Base-by-base conservation (phyloP, 176 grass and related monocot species). In the barley (Hordeum vulgare) region DNA sequence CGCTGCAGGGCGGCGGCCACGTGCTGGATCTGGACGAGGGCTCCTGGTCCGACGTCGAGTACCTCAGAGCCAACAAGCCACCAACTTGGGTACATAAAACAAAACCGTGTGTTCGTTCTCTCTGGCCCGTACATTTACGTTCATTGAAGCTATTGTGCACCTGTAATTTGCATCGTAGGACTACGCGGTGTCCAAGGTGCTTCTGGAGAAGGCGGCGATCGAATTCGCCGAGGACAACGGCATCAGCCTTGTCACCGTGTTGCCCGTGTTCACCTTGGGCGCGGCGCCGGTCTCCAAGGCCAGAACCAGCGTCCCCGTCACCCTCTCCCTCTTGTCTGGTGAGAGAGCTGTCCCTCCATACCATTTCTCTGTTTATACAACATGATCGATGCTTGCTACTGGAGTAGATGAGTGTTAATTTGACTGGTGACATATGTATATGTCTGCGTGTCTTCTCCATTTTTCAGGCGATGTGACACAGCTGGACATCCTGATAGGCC, bases 121-220 rank as follows among this genome's bases (percentile, higher is more conserved):
- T 57, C 8, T 21, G 3, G 47, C 5, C 3, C 6, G 0, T 7
- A 57, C 18, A 9, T 57, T 23, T 17, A 49, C 5, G 17, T 49
- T 17, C 45, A 49, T 49, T 13, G 44, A 6, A 15, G 44, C 12
- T 47, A 15, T 51, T 51, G 15, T 1, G 3, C 35, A 4, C 1
- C 2, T 45, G 24, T 10, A 18, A 51, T 51, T 51, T 51, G 47
- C 15, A 7, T 45, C 9, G 29, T 33, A 89, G 87, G 84, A 6
- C 10, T 89, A 90, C 31, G 64, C 57, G 3, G 77, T 82, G n/a
- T 90, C 88, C 0, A 90, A 90, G 57, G 84, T 65, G 24, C 29
- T 90, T 7, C 18, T 84, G 3, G 83, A 90, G 73, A 80, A 85
- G 60, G 88, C 33, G 18, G 88, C 83, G 7, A 33, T 47, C 76